Conservation (phyloP, 1,139 yeast genomes). For the Suhomyces maxii region DNA sequence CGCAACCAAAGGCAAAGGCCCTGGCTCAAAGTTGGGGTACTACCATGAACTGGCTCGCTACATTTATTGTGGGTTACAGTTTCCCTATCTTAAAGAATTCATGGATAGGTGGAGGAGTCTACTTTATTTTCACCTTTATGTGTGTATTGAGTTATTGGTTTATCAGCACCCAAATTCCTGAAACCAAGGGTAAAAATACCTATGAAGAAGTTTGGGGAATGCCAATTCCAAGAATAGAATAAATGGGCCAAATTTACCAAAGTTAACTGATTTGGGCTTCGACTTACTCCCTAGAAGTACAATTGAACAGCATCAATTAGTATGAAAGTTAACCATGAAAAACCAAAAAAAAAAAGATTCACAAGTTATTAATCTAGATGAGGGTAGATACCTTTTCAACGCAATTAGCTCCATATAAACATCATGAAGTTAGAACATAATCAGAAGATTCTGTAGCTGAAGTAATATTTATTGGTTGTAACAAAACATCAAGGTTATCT, state of each 20-base stretch:
- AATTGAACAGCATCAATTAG: too few relatives aligned
- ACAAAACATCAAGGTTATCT: too few relatives aligned
- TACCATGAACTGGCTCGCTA: slow-evolving; percentile 86
- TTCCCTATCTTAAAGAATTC: slow-evolving; percentile 70
- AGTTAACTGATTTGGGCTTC: too few relatives aligned
- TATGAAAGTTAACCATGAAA: too few relatives aligned
- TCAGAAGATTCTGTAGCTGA: too few relatives aligned
- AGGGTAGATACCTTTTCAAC: too few relatives aligned
- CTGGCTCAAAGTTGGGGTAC: slow-evolving; percentile 93
- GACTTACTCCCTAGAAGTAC: too few relatives aligned
- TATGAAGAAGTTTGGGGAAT: slow-evolving; percentile 63
- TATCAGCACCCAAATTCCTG: slow-evolving; percentile 60
- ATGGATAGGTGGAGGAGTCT: slow-evolving; percentile 76
- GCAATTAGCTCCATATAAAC: too few relatives aligned
- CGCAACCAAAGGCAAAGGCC: slow-evolving; percentile 77
- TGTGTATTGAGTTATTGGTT: slow-evolving; percentile 52
- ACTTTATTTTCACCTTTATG: slow-evolving; percentile 64
- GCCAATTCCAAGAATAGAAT: slow-evolving; percentile 8
- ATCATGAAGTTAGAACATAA: too few relatives aligned
- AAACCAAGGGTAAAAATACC: slow-evolving; percentile 66
- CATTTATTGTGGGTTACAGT: slow-evolving; percentile 74
- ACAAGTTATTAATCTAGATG: too few relatives aligned
- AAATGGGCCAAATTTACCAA: not conserved
- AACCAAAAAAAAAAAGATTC: too few relatives aligned
- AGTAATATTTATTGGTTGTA: too few relatives aligned